Base-by-base conservation (phyloP, 2,329 filamentous ascomycete genomes). In the Neonectria faginata region DNA sequence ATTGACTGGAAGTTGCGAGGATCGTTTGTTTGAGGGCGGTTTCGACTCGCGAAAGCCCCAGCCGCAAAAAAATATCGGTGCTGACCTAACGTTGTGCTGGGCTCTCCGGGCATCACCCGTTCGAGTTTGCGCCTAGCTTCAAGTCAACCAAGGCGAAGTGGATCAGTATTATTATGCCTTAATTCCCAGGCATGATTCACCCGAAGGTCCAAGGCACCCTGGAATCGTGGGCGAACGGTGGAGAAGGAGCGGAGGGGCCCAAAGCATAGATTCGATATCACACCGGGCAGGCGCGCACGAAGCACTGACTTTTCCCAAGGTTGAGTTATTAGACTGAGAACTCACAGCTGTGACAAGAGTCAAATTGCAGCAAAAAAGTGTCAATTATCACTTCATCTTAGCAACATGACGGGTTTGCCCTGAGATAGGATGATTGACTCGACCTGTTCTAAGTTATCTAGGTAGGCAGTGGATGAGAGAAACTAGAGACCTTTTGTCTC, bases 21-120 rank as follows among this genome's bases (percentile, higher is more conserved):
- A 29, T 62, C 62, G 41, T 27, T 58, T 63, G 65, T 69, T 66
- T 56, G 60, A 62, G 55, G 64, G 66, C 39, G 56, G 54, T 60
- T 60, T 59, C 56, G 54, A 57, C 65, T 64, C 66, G 68, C 69
- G 56, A 67, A 69, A 65, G 66, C 65, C 67, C 63, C 50, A 66
- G 67, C 53, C 31, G 57, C 66, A 66, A 69, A 72, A 73, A 73
- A 66, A 70, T 70, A 54, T 70, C 68, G 63, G 71, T 67, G 68
- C 59, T 72, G 68, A 71, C 68, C 70, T 71, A 73, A 73, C 54
- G 60, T 54, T 27, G 33, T 39, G 57, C 53, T 57, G 55, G 55
- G 53, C 31, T 33, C 31, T 33, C 31, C 29, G 29, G 29, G 29
- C 29, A 29, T 36, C 29, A 29, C 2, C 44, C 56, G 59, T 62